Evolutionary conservation across 768 basidiomycete genomes (phyloP).

Genomic region (Boletus edulis): DNA sequence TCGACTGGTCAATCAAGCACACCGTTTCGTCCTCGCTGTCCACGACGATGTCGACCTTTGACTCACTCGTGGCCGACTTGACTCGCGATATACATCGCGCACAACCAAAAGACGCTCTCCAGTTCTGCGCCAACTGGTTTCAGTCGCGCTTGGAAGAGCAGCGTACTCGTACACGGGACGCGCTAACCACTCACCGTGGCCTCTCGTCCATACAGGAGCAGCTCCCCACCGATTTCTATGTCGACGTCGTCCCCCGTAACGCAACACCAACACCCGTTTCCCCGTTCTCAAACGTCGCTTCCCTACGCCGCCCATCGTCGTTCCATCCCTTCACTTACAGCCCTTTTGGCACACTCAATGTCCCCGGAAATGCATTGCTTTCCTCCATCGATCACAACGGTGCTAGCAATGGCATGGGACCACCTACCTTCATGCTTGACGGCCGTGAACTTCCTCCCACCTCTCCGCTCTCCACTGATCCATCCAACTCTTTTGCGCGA

Average conservation of each 20-base stretch:
- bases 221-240: conserved; percentile 56
- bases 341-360: conserved; percentile 77
- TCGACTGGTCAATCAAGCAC: not conserved
- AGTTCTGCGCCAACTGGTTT: conserved; percentile 95
- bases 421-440: conserved; percentile 60
- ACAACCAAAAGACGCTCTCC: conserved; percentile 87
- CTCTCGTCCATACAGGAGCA: conserved; percentile 48
- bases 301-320: conserved; percentile 53
- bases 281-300: conserved; percentile 51
- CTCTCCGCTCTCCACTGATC: conserved; percentile 52
- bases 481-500: conserved; percentile 45
- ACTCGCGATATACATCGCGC: conserved; percentile 82
- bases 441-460: conserved; percentile 59
- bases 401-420: conserved; percentile 29
- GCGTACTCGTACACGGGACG: conserved; percentile 67
- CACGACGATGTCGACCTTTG: conserved; percentile 64
- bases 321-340: conserved; percentile 55
- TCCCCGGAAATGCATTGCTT: conserved; percentile 77
- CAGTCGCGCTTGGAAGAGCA: conserved; percentile 85
- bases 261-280: conserved; percentile 45
- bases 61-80: conserved; percentile 78
- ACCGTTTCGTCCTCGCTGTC: conserved; percentile 2
- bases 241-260: conserved; percentile 42
- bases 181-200: conserved; percentile 46
- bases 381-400: conserved; percentile 44